These are phyloP conservation scores for Pleurotus platypus DNA, from an alignment of 768 basidiomycete species.

Conservation along the genomic window DNA sequence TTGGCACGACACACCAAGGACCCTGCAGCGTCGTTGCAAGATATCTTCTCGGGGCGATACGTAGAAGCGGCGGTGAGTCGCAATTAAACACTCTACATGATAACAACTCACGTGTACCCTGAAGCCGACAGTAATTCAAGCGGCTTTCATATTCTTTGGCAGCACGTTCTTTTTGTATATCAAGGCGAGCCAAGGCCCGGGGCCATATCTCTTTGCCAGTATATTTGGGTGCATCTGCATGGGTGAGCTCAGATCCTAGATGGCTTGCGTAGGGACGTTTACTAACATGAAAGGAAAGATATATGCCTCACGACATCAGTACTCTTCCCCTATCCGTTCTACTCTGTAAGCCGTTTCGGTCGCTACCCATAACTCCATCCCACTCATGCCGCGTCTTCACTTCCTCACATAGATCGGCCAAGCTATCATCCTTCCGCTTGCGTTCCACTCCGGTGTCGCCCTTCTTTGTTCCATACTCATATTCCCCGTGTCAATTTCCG, in stretches of 20 bases:
- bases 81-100: background rate
- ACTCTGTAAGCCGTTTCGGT: constrained; percentile 31
- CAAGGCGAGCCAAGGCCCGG: constrained; percentile 57
- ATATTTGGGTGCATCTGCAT: constrained; percentile 60
- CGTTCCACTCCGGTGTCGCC: constrained; percentile 55
- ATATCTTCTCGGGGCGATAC: constrained; percentile 49
- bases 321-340: constrained; percentile 65
- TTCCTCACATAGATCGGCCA: constrained; percentile 37
- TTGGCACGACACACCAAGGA: constrained; percentile 45
- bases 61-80: constrained; percentile 44
- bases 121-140: constrained; percentile 57
- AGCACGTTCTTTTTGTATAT: constrained; percentile 54
- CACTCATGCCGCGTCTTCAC: no score
- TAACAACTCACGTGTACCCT: constrained; percentile 1
- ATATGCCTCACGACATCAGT: constrained; percentile 54
- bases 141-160: constrained; percentile 62
- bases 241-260: constrained; percentile 29
- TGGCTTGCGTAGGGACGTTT: background rate
- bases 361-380: no score
- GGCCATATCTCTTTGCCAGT: constrained; percentile 55
- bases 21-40: constrained; percentile 29
- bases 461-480: constrained; percentile 48
- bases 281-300: constrained; percentile 32
- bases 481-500: constrained; percentile 63
- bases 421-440: constrained; percentile 51